These are phyloP conservation scores for Colletotrichum tropicicola DNA, from an alignment of 2,329 filamentous ascomycete genomes.

Conservation along the genomic window DNA sequence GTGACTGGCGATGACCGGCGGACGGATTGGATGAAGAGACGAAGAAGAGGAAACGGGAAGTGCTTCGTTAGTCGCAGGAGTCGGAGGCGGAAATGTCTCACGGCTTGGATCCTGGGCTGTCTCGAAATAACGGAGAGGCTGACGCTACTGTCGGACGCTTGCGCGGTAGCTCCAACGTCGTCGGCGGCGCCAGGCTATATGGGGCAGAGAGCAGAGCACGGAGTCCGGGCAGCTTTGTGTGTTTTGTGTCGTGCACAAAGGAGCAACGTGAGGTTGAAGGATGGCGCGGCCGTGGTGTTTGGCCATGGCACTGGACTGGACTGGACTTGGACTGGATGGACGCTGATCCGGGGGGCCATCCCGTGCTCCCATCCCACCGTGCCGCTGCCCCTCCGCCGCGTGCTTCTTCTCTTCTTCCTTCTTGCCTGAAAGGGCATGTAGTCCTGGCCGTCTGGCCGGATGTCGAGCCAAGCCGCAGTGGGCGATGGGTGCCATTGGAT, in stretches of 20 bases:
- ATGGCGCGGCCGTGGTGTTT: neutral
- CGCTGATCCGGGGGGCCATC: neutral
- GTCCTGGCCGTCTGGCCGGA: neutral
- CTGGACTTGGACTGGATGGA: neutral
- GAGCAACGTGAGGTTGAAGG: neutral
- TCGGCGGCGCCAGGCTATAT: neutral
- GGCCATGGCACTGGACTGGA: neutral
- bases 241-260: conserved; percentile 1
- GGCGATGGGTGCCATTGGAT: too few species aligned
- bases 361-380: neutral
- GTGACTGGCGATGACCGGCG: conserved; percentile 9
- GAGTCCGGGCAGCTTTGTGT: neutral
- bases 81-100: neutral
- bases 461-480: neutral
- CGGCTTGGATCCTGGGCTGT: conserved; percentile 12
- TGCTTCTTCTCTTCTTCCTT: neutral
- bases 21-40: conserved; percentile 1
- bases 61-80: neutral
- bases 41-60: neutral
- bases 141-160: conserved; percentile 28
- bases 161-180: conserved; percentile 28
- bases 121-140: conserved; percentile 27
- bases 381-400: neutral
- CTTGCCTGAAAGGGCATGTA: conserved; percentile 5
- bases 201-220: conserved; percentile 1